Conservation (phyloP, 2,329 filamentous ascomycete genomes). For the Albifimbria verrucaria region DNA sequence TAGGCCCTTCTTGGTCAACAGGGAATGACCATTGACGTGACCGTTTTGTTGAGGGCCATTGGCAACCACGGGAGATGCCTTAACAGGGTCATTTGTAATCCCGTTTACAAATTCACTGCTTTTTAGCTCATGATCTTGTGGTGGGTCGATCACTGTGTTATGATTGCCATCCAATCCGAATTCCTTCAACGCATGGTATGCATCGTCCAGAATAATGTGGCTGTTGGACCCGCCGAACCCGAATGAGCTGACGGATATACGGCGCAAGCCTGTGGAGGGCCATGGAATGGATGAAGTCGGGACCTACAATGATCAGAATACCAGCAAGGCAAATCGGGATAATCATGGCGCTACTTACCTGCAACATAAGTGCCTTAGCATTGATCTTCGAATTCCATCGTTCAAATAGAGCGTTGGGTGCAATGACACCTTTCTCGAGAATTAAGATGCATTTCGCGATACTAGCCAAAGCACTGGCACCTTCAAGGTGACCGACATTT, state of each 20-base stretch:
- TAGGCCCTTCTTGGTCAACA: no score
- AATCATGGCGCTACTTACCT: slow-evolving; percentile 3
- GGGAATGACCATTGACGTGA: no score
- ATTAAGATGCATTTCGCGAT: slow-evolving; percentile 11
- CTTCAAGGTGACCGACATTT: slow-evolving; percentile 21
- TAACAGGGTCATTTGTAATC: not conserved
- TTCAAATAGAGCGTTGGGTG: slow-evolving; percentile 11
- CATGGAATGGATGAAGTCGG: not conserved
- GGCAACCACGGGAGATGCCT: no score
- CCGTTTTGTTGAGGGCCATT: no score
- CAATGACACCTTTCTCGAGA: slow-evolving; percentile 11
- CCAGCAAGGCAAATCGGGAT: not conserved
- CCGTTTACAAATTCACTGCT: not conserved
- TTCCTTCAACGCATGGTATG: not conserved
- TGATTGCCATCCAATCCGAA: not conserved
- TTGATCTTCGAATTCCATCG: slow-evolving; percentile 7
- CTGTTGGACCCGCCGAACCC: slow-evolving; percentile 43
- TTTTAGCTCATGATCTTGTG: not conserved
- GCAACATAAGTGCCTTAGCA: slow-evolving; percentile 10
- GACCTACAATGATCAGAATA: not conserved
- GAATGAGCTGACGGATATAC: slow-evolving; percentile 39
- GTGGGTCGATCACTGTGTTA: not conserved
- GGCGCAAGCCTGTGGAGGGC: slow-evolving; percentile 2
- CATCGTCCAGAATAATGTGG: slow-evolving; percentile 33
- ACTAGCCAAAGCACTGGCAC: slow-evolving; percentile 11